Evolutionary conservation across 768 basidiomycete genomes (phyloP), one percentile per base, ranked within the genome.

Genomic region (Suillus bovinus): DNA sequence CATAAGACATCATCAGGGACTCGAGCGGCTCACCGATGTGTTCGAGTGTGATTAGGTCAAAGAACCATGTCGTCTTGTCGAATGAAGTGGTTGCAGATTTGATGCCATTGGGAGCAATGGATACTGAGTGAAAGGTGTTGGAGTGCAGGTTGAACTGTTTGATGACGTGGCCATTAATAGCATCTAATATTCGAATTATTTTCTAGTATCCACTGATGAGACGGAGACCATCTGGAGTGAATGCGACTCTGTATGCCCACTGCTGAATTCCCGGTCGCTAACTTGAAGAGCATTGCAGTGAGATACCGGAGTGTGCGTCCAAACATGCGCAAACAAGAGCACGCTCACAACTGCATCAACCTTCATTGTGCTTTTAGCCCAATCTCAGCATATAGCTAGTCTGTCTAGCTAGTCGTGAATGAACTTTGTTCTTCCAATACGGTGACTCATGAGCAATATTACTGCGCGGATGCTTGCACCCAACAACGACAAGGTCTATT

Each of bases 51-150:
- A 1, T 24, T 0, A 46, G 22, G 13, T 46, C 44, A 14, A 46
- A 46, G 13, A 46, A 24, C 6, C 44, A 22, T 0, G 22, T 24
- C 0, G 44, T 46, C 22, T 46, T 46, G 44, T 46, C 22, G 9
- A 0, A 7, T 7, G 44, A 14, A 0, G 44, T 14, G 5, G 17
- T 46, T 0, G 22, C 44, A 1, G 24, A 24, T 46, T 13, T 46
- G 0, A 11, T 14, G 13, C 44, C 44, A 46, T 24, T 46, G 10
- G 44, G 44, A 46, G 44, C 22, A 46, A 46, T 46, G 13, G 44
- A 5, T 24, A 46, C 11, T 14, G 44, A 44, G 4, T 0, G 4
- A 4, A 42, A 13, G 5, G 0, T 1, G 2, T 5, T 0, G 3
- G 5, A 3, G 22, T 46, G 44, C 2, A 13, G 22, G 22, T 46